Base-by-base conservation (phyloP, 1,284 basidiomycete species). In the Cryptococcus sp. region DNA sequence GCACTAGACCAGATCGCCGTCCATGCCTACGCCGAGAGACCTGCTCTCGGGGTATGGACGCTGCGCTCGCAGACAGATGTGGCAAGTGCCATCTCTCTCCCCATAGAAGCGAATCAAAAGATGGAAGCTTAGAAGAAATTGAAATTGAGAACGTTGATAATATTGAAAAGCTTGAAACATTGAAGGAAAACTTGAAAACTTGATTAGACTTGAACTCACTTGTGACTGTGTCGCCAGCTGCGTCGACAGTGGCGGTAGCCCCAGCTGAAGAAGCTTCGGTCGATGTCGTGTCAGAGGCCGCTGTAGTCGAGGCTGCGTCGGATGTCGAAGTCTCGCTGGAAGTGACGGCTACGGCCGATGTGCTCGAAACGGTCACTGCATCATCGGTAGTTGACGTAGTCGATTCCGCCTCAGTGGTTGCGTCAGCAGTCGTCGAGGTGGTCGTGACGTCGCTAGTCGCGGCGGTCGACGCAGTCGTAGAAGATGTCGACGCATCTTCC, bases 171-270 rank as follows among this genome's bases (percentile, higher is more conserved):
- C 17, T 52, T 52, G 50, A 52, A 41, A 52, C 19, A 45, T 41
- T 17, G 10, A 40, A 48, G 31, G 19, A 40, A 19, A 38, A 42
- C 31, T 22, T 19, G 22, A 11, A 20, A n/a, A 41, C 31, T 39
- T 17, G 16, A n/a, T 49, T 47, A 31, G 25, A 49, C n/a, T 46
- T 56, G 45, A 47, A 60, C 58, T 60, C 52, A 60, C 58, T 50
- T 55, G 45, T 47, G 13, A 47, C 31, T 48, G 50, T 38, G 22
- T 59, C 49, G 27, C 23, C 45, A 20, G 19, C 44, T 6, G 50
- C 39, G 8, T 51, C 54, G 7, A 47, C 40, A 15, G 51, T 27
- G 31, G 46, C 51, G 3, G 54, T 56, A 15, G 39, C 31, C 11
- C 20, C 49, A 50, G 35, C 45, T 35, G 52, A 10, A 16, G 54